These are phyloP conservation scores for Jamesozyma jinghongensis DNA, from an alignment of 805 yeast species.

Conservation along the genomic window DNA sequence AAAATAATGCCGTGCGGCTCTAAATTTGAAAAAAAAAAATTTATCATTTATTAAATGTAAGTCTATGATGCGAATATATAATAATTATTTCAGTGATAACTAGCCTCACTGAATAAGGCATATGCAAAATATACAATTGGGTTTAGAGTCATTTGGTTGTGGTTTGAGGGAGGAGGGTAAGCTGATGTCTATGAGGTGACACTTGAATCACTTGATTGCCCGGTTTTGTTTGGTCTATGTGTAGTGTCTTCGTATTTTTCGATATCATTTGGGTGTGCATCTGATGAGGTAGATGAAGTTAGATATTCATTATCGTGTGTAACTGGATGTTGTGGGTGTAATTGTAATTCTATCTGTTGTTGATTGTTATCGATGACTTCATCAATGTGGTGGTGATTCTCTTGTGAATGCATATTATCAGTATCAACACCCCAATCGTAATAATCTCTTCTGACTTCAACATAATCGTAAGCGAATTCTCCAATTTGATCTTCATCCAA, in stretches of 20 bases:
- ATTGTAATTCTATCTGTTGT: too few species aligned
- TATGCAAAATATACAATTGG: too few species aligned
- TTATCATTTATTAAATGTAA: too few species aligned
- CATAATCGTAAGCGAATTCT: constrained; percentile 97
- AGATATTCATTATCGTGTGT: background rate
- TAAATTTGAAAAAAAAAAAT: too few species aligned
- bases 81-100: too few species aligned
- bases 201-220: background rate
- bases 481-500: constrained; percentile 97
- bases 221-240: background rate
- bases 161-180: background rate
- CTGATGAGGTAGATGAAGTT: constrained; percentile 1
- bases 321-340: too few species aligned
- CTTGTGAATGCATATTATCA: constrained; percentile 13
- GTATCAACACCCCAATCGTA: constrained; percentile 38
- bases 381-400: constrained; percentile 5
- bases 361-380: background rate
- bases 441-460: constrained; percentile 91
- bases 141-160: too few species aligned
- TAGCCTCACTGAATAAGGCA: too few species aligned
- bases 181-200: background rate
- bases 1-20: too few species aligned
- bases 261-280: background rate
- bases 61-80: too few species aligned
- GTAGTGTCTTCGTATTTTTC: background rate